phyloP scores from a whole-genome alignment of 352 stramenopile species.

The Phytophthora rubi region DNA sequence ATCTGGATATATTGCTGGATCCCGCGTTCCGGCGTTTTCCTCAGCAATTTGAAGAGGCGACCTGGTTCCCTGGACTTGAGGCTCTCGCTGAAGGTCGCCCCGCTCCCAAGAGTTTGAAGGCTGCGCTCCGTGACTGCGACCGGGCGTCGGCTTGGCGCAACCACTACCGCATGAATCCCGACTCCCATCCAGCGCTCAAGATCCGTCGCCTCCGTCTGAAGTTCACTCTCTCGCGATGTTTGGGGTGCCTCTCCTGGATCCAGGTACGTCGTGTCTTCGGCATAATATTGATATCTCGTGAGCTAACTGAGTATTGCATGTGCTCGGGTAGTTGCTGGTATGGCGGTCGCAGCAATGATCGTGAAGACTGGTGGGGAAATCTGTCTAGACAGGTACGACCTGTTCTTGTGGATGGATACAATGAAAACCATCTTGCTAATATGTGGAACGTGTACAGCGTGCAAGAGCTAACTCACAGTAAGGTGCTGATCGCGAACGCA shows the following conservation, averaged over 20 bases:
- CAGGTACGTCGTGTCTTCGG: constrained; percentile 37
- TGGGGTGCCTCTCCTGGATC: constrained; percentile 75
- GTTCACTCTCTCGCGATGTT: constrained; percentile 54
- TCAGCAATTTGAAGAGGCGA: no score
- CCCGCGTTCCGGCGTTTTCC: no score
- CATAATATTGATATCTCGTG: background rate
- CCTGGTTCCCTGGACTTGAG: no score
- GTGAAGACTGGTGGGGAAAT: constrained; percentile 88
- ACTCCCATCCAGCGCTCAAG: no score
- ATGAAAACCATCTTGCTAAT: background rate
- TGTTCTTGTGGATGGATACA: background rate
- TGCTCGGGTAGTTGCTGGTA: constrained; percentile 63
- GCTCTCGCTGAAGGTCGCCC: no score
- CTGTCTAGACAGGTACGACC: constrained; percentile 71
- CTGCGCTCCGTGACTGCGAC: no score
- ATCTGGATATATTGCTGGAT: no score
- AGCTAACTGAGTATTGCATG: no score
- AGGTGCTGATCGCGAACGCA: constrained; percentile 97
- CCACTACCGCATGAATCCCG: no score
- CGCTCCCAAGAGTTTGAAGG: no score
- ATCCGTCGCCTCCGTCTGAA: no score
- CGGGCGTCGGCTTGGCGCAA: no score
- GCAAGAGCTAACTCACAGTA: constrained; percentile 91
- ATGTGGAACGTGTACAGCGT: constrained; percentile 44
- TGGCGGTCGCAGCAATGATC: constrained; percentile 90